Conservation (phyloP, 108 stramenopile genomes). For the Mayamaea pseudoterrestris region DNA sequence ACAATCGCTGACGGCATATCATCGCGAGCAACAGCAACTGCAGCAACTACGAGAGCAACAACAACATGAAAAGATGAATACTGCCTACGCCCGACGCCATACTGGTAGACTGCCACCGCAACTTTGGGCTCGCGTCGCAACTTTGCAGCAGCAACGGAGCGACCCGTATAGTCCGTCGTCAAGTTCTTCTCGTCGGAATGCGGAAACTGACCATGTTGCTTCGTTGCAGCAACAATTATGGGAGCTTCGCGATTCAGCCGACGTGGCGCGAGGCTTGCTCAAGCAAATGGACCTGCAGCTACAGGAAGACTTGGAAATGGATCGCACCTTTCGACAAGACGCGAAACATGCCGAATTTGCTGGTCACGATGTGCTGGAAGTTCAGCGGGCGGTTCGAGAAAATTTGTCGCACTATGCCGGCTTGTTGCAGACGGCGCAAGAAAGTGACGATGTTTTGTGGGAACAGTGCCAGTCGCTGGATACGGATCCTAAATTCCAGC, state of each 20-base stretch:
- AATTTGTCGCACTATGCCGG: slow-evolving; percentile 17
- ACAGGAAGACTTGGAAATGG: slow-evolving; percentile 29
- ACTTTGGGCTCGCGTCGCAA: slow-evolving; percentile 30
- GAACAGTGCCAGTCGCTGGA: slow-evolving; percentile 18
- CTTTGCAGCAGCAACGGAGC: slow-evolving; percentile 18
- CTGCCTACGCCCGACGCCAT: neutral
- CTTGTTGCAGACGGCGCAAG: slow-evolving; percentile 21
- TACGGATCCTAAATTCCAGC: slow-evolving; percentile 5
- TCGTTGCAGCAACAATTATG: slow-evolving; percentile 31
- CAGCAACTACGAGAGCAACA: slow-evolving; percentile 1
- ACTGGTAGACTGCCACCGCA: slow-evolving; percentile 33
- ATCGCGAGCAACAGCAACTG: slow-evolving; percentile 12
- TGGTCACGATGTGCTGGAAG: slow-evolving; percentile 16
- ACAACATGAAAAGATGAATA: neutral
- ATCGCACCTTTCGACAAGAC: slow-evolving; percentile 22
- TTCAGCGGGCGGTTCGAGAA: slow-evolving; percentile 23
- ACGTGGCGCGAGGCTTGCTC: slow-evolving; percentile 19
- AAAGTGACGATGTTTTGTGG: slow-evolving; percentile 26
- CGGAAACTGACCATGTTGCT: neutral
- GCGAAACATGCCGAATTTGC: slow-evolving; percentile 14
- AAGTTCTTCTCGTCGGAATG: no score
- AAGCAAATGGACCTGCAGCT: slow-evolving; percentile 17
- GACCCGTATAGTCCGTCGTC: neutral
- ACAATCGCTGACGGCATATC: slow-evolving; percentile 36
- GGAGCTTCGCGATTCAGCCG: slow-evolving; percentile 35